Evolutionary conservation across 768 basidiomycete genomes (phyloP), one percentile per base, ranked within the genome.

Genomic region (Rubroboletus satanas): DNA sequence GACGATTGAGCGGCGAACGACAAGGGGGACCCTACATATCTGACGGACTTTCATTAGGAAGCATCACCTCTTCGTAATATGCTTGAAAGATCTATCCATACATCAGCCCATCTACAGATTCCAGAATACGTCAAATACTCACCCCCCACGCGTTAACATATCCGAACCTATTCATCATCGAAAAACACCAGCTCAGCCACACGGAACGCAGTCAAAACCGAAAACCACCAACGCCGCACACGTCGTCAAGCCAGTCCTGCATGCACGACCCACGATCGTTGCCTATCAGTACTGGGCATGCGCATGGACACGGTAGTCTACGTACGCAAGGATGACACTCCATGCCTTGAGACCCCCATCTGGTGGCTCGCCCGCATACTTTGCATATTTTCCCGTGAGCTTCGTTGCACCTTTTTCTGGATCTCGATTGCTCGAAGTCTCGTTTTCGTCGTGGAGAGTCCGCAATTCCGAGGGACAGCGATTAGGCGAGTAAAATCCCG

Each of bases 91-190:
- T 77, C 87, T 89, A 49, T 17, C 0, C 42, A 10, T 23, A 23
- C 32, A 39, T 58, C 12, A 60, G 29, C 23, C 6, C 9, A 39
- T 12, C 15, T n/a, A 38, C 37, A 3, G 8, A 5, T 33, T 23
- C 5, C 15, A 26, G 46, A 39, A 49, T 6, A 11, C 9, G 28
- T 28, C n/a, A 31, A 14, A 75, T 81, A 41, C 66, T 70, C 62
- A 85, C 88, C 46, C 88, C 87, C 85, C 86, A 88, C 0, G 84
- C 79, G 60, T 87, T 89, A 4, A 87, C 81, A 56, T 83, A 83
- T 26, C 88, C 88, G 67, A 88, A 84, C 9, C 79, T 81, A 29
- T 28, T 49, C 23, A 42, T 26, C n/a, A 17, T 11, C 15, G 46
- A 55, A 39, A 38, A 2, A 12, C 12, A 8, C 31, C 10, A 48